Percentiles rank a stretch among this genome's conserved stretches.
Conservation (phyloP, 1,284 basidiomycete species). For the Peniophora sp. region DNA sequence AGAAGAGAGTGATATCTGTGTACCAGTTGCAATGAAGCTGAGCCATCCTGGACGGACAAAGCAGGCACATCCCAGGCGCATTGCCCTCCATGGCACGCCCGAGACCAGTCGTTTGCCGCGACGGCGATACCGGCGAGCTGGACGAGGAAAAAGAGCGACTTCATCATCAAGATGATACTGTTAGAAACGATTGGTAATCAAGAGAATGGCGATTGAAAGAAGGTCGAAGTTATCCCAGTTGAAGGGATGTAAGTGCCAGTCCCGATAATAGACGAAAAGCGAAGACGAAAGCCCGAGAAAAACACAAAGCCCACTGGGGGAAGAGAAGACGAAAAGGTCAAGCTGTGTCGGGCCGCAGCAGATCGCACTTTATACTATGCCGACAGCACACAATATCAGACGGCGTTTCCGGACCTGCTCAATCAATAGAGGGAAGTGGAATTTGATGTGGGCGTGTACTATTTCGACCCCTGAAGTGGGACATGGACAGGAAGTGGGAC, state of each 20-base stretch:
- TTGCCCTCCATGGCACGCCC: constrained; percentile 30
- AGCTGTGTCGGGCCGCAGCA: too few species aligned
- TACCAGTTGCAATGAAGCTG: constrained; percentile 28
- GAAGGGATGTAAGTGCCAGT: background rate
- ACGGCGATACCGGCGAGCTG: constrained; percentile 5
- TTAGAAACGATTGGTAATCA: too few species aligned
- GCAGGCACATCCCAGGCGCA: constrained; percentile 30
- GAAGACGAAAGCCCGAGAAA: background rate
- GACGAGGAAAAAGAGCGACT: background rate
- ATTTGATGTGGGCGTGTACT: too few species aligned
- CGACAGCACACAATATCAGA: too few species aligned
- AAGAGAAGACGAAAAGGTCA: background rate
- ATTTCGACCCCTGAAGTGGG: too few species aligned
- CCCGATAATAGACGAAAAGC: background rate
- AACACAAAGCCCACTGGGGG: background rate
- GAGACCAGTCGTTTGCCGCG: constrained; percentile 35
- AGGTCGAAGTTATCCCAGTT: background rate
- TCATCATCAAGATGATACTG: background rate
- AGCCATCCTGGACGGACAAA: constrained; percentile 16
- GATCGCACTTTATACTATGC: too few species aligned
- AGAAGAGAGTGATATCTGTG: constrained; percentile 9
- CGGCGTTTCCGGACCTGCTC: too few species aligned
- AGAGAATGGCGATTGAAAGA: too few species aligned
- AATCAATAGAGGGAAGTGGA: too few species aligned
- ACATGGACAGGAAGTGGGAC: too few species aligned